These are phyloP conservation scores for Priceomyces haplophilus DNA, from an alignment of 805 yeast species.

Conservation along the genomic window DNA sequence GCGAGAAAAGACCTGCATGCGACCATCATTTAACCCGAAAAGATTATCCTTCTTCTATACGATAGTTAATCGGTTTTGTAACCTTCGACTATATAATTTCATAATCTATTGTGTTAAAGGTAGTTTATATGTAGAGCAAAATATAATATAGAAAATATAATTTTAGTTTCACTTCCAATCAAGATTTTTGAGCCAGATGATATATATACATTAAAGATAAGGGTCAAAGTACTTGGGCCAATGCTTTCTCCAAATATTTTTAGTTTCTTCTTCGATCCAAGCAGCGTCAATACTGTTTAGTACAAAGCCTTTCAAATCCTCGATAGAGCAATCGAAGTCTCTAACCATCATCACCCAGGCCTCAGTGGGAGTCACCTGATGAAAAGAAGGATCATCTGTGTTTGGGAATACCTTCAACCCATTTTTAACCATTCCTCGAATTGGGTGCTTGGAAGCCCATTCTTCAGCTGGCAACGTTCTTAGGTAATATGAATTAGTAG, in stretches of 20 bases:
- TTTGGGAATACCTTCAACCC: constrained; percentile 27
- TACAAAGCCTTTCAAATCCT: constrained; percentile 18
- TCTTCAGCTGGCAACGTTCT: constrained; percentile 21
- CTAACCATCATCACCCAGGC: constrained; percentile 31
- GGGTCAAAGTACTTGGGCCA: constrained; percentile 4
- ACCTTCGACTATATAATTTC: too few relatives aligned
- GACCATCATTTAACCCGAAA: too few relatives aligned
- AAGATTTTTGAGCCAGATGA: background rate
- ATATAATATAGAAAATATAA: too few relatives aligned
- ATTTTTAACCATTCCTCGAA: constrained; percentile 21
- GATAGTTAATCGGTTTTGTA: too few relatives aligned
- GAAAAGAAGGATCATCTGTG: constrained; percentile 30
- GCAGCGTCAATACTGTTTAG: constrained; percentile 25
- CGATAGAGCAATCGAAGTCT: constrained; percentile 20
- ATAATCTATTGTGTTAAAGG: too few relatives aligned
- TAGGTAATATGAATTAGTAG: constrained; percentile 28
- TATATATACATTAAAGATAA: background rate
- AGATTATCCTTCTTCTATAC: too few relatives aligned
- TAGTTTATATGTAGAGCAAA: too few relatives aligned
- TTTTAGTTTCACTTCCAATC: too few relatives aligned
- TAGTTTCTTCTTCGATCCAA: constrained; percentile 17
- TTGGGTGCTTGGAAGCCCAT: constrained; percentile 29
- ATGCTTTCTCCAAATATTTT: background rate
- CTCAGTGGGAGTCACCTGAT: constrained; percentile 24
- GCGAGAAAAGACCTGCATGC: too few relatives aligned